Evolutionary conservation across 2,329 filamentous ascomycete genomes (phyloP).

Genomic region (Endoconidiophora laricicola): DNA sequence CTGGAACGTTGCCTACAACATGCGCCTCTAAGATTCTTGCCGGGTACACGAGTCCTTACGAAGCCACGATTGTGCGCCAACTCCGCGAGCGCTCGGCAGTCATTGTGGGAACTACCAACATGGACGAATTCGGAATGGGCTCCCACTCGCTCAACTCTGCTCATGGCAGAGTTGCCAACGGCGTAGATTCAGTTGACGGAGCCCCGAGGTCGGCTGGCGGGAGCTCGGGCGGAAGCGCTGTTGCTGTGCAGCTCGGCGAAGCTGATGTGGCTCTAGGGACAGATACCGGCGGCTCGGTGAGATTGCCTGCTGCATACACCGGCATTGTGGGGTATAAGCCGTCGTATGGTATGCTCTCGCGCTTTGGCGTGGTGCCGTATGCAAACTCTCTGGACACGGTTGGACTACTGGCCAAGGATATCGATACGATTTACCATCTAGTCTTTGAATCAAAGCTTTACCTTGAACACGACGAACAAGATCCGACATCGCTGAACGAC

Average conservation of each 20-base stretch:
- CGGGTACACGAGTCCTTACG: constrained; percentile 58
- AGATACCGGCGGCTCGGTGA: constrained; percentile 80
- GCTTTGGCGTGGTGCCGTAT: constrained; percentile 77
- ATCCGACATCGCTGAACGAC: constrained; percentile 55
- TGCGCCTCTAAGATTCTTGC: constrained; percentile 63
- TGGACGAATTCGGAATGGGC: constrained; percentile 95
- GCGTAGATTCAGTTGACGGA: constrained; percentile 19
- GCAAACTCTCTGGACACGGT: constrained; percentile 89
- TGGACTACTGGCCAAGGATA: constrained; percentile 49
- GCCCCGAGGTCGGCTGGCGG: constrained; percentile 53
- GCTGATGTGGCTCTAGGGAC: constrained; percentile 61
- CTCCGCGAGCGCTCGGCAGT: constrained; percentile 46
- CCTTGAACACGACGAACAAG: constrained; percentile 43
- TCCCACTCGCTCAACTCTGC: constrained; percentile 61
- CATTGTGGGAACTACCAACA: constrained; percentile 67
- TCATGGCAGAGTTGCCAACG: constrained; percentile 47
- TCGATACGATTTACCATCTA: constrained; percentile 34
- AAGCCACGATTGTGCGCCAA: constrained; percentile 62
- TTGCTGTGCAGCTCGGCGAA: constrained; percentile 52
- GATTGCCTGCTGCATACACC: constrained; percentile 76
- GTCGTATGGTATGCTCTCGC: constrained; percentile 72
- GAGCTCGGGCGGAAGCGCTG: constrained; percentile 85
- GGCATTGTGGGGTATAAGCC: constrained; percentile 78
- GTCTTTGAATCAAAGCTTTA: constrained; percentile 33
- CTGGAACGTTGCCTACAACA: constrained; percentile 51